Base-by-base conservation (phyloP, 2,329 filamentous ascomycete species). In the Botryotinia convoluta region DNA sequence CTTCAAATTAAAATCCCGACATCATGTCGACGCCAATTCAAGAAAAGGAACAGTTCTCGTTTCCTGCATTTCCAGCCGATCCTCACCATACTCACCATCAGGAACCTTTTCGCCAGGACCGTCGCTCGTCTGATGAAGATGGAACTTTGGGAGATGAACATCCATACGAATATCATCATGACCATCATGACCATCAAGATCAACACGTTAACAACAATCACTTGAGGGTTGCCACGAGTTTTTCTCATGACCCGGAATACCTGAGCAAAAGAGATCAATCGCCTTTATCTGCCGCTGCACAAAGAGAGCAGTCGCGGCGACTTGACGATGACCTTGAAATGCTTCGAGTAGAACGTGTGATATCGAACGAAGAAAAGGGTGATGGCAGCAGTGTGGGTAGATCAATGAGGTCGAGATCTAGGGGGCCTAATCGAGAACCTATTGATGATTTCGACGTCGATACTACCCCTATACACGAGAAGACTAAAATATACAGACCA, bases 401-500 rank as follows among this genome's bases (percentile, higher is more conserved):
- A 59, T 80, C 80, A 7, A 65, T 74, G 16, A 74, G 79, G 14
- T 79, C 79, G n/a, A 79, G 78, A 72, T 85, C 86, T 6, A 84
- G 88, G 64, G 89, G 87, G 8, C 84, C 85, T 59, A 83, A 85
- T 18, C 22, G 45, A 1, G 88, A 91, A 32, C 85, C 86, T 3
- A 82, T 91, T 5, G 90, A 92, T 78, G 90, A 92, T 71, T 81
- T 81, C 69, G 80, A 81, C 75, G 74, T 81, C 20, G 77, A 75
- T 35, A 92, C 91, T 4, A 92, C 91, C 71, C 91, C 91, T 0
- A 83, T 92, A 48, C 90, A 93, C 78, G 90, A 92, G 79, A 88
- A 89, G 78, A 85, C 89, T 1, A 87, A 88, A 57, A 83, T 89
- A 63, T 93, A 92, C 81, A 88, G 87, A 77, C 90, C 90, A 0